Evolutionary conservation across 1,284 basidiomycete species (phyloP), one percentile per base, ranked within the genome.

Genomic region (Tilletia walkeri): DNA sequence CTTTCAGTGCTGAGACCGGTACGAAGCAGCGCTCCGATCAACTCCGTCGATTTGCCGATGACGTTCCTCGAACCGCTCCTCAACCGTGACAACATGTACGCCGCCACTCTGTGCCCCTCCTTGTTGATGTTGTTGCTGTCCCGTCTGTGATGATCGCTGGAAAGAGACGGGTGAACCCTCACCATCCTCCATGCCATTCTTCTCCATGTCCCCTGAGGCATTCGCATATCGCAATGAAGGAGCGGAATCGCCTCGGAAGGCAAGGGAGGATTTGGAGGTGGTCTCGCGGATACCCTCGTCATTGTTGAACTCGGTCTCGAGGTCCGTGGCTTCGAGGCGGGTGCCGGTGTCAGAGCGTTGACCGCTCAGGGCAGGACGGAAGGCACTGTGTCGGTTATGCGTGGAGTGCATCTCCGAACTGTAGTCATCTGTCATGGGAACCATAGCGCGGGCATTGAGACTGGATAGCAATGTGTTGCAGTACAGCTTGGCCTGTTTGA

Each of bases 381-480:
- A 75, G 69, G 70, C 70, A 66, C 72, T 73, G 10, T 71, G 72
- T 45, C 73, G 76, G n/a, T 71, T 24, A 75, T 74, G 20, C 69
- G 56, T 61, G 24, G 56, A 61, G 4, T 36, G 56, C 56, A 61
- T 61, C 56, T 61, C 56, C 9, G 56, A 61, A 4, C 18, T 61
- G 56, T 34, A 61, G 56, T 1, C 18, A 9, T 61, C 56, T 36
- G 56, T 30, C 24, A 61, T 30, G 56, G 56, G 56, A 9, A 61
- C 34, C 56, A 61, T 72, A 47, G 75, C 76, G 45, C 79, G 75
- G 1, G 79, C 78, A 65, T 81, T 81, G 73, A 81, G 75, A 30
- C 78, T 81, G n/a, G 77, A 77, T 16, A 81, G 76, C 63, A 81
- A 70, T 67, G 79, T 78, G 75, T 81, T 81, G 79, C 77, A 74